Evolutionary conservation across 768 basidiomycete genomes (phyloP), one percentile per base, ranked within the genome.

Genomic region (Vishniacozyma victoriae): DNA sequence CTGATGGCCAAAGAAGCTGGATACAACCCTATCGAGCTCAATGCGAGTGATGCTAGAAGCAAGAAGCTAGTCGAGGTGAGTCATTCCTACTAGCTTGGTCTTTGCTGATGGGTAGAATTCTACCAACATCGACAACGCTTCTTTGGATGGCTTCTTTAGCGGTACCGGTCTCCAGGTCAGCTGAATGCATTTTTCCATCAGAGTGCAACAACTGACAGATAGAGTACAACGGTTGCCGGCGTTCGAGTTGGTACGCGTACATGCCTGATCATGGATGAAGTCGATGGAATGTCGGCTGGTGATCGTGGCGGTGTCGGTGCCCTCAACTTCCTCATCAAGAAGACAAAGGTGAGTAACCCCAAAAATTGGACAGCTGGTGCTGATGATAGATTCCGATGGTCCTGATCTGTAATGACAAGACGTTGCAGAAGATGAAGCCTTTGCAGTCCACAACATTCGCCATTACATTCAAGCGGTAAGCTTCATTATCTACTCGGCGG

Each of bases 251-350:
- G 86, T 0, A 80, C 86, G 59, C 81, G 77, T 67, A 80, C 86
- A 0, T 88, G 90, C 56, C 75, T 99, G 37, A 97, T 99, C 67
- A 96, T 99, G 93, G 95, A 99, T 63, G 95, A 99, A 69, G 93
- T 97, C 2, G 95, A 99, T 57, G 95, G 95, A 1, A 99, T 97
- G 92, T 93, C 90, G 4, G 87, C 87, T 3, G 95, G 95, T 15
- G 95, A 99, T 72, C 79, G 95, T 37, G 95, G 95, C 14, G 95
- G 95, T 46, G 87, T 97, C 1, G 93, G 89, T 19, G 95, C 95
- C 5, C 69, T 99, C 58, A 89, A 89, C 49, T 82, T 83, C 0
- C 65, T 99, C 52, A 93, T 99, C 60, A 90, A 85, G 75, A 96
- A 93, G 76, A 85, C 86, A 18, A 88, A 85, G 76, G 90, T 87